These are phyloP conservation scores for Capronia americana DNA, from an alignment of 2,329 filamentous ascomycete species.

Conservation along the genomic window DNA sequence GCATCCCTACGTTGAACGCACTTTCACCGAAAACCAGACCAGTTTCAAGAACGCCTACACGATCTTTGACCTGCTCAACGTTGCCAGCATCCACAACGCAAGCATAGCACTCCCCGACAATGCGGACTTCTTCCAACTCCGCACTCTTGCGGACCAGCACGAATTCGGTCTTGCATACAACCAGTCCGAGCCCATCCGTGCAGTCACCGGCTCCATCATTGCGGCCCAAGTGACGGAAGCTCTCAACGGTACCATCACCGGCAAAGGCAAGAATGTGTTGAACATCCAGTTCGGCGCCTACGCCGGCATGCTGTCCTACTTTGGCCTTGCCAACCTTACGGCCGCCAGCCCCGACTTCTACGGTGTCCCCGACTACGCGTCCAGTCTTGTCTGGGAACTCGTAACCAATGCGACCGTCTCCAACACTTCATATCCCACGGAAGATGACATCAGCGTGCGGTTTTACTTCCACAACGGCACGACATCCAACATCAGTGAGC, in stretches of 20 bases:
- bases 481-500: constrained; percentile 52
- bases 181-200: constrained; percentile 55
- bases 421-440: constrained; percentile 50
- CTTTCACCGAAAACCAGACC: constrained; percentile 57
- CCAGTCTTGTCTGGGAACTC: constrained; percentile 78
- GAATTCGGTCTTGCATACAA: constrained; percentile 88
- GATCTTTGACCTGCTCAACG: constrained; percentile 70
- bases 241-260: constrained; percentile 51
- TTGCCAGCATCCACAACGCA: constrained; percentile 67
- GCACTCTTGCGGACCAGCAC: constrained; percentile 76
- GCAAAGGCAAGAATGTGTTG: constrained; percentile 49
- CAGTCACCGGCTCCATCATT: constrained; percentile 67
- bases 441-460: constrained; percentile 60
- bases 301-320: constrained; percentile 66
- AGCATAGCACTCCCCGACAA: constrained; percentile 62
- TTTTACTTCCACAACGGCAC: constrained; percentile 70
- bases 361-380: constrained; percentile 83
- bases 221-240: constrained; percentile 64
- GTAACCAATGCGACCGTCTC: constrained; percentile 57
- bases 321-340: constrained; percentile 63
- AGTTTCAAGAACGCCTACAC: constrained; percentile 69
- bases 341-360: constrained; percentile 67
- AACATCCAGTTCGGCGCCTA: constrained; percentile 68
- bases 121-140: constrained; percentile 70
- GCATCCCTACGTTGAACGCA: constrained; percentile 58